Evolutionary conservation across 768 basidiomycete genomes (phyloP), one percentile per base, ranked within the genome.

Genomic region (Mycena pura): DNA sequence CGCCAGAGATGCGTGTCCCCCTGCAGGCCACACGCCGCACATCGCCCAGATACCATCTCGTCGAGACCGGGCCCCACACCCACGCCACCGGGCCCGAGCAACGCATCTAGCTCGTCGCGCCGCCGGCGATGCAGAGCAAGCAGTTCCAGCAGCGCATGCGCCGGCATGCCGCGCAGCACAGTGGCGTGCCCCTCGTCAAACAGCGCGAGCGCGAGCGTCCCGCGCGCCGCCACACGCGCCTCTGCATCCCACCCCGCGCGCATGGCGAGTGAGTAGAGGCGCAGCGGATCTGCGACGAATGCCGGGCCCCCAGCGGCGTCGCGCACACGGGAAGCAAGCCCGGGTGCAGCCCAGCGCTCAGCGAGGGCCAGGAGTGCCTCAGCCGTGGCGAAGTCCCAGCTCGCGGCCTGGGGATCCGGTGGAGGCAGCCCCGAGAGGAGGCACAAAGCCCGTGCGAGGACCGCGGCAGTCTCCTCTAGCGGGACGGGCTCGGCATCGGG

Each of bases 181-280:
- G 17, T 25, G 7, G 19, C 17, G 50, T 60, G 54, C n/a, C 29
- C 54, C 3, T 36, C 52, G 29, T 63, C 56, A 27, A 51, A 61
- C 34, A 66, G 21, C n/a, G 25, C 6, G 6, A 66, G 62, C 38
- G 29, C 28, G 1, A 66, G 45, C n/a, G 65, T 63, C 7, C 44
- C 34, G 27, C 58, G 48, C 36, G 58, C 41, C 21, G 65, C 65
- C 2, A 41, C 9, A 3, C 25, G 39, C 27, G 58, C 62, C 21
- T 63, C 57, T 2, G 56, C 62, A 8, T 19, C 29, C 65, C 65
- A 66, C 24, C 65, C 65, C 15, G 36, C 43, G 32, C 65, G 65
- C 53, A 22, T 46, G 25, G 62, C 44, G 3, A 60, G 19, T 2
- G 39, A 62, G 40, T 66, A 66, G 3, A 63, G 29, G 8, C 59